phyloP scores from a whole-genome alignment of 2,329 filamentous ascomycete genomes.

The Venturia aucupariae region DNA sequence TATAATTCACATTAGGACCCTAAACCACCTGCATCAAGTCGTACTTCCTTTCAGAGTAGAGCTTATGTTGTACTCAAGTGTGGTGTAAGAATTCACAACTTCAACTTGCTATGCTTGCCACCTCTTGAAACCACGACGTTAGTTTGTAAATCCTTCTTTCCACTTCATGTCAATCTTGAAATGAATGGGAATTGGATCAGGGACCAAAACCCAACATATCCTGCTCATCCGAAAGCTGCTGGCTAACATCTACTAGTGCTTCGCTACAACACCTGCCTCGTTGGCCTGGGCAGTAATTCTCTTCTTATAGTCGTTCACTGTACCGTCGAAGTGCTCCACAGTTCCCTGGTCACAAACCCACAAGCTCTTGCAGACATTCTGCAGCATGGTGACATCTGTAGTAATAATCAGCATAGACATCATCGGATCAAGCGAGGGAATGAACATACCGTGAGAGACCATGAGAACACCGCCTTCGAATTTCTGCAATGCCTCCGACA shows the following conservation, averaged over 20 bases:
- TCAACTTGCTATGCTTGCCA: not conserved
- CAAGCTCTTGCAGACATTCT: constrained; percentile 86
- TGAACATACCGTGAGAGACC: constrained; percentile 74
- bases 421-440: constrained; percentile 49
- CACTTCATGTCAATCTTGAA: not conserved
- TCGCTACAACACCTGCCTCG: constrained; percentile 66
- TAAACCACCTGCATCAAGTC: not conserved
- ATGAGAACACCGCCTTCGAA: constrained; percentile 96
- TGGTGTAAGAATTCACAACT: not conserved
- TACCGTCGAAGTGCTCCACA: constrained; percentile 91
- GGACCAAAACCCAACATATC: not conserved
- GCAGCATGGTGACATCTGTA: constrained; percentile 97
- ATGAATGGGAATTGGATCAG: not conserved
- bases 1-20: not conserved
- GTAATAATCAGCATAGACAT: constrained; percentile 97
- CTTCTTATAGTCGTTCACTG: constrained; percentile 97
- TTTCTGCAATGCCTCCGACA: constrained; percentile 70
- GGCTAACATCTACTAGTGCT: not conserved
- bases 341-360: constrained; percentile 96
- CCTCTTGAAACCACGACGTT: not conserved
- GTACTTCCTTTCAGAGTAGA: not conserved
- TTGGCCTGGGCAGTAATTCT: constrained; percentile 84
- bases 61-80: not conserved
- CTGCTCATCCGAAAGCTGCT: not conserved
- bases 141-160: not conserved